These are phyloP conservation scores for Penicillium janthinellum DNA, from an alignment of 2,329 filamentous ascomycete genomes.

Conservation along the genomic window DNA sequence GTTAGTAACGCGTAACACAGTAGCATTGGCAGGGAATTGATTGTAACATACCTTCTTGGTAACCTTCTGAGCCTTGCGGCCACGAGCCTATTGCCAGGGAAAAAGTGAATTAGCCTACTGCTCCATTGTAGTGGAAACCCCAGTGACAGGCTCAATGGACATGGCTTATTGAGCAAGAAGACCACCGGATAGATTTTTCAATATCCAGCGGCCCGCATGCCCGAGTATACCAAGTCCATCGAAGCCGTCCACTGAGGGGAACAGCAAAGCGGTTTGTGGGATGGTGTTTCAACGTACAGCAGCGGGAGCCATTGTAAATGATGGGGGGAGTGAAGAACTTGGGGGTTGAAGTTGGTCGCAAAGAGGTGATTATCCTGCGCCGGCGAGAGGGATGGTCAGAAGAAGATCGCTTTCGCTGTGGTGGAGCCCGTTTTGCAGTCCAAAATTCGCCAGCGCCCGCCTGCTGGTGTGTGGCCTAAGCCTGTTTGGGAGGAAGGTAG, in stretches of 20 bases:
- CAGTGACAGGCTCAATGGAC: constrained; percentile 13
- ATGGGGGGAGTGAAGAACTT: constrained; percentile 40
- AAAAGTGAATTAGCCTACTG: constrained; percentile 92
- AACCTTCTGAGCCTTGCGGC: constrained; percentile 52
- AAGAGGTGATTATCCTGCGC: constrained; percentile 92
- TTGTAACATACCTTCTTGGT: constrained; percentile 48
- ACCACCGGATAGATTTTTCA: constrained; percentile 27
- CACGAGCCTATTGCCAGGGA: constrained; percentile 49
- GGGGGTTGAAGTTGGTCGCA: constrained; percentile 58
- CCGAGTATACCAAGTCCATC: constrained; percentile 10
- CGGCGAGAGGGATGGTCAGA: constrained; percentile 39
- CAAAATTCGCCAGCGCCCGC: constrained; percentile 20
- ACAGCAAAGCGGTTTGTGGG: constrained; percentile 84
- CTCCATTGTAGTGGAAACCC: constrained; percentile 49
- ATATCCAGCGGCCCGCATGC: constrained; percentile 14
- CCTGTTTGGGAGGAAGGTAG: constrained; percentile 24
- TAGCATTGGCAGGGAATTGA: background rate
- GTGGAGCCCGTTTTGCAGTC: constrained; percentile 29
- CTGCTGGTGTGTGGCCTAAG: constrained; percentile 31
- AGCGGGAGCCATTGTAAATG: constrained; percentile 74
- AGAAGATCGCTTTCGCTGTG: constrained; percentile 29
- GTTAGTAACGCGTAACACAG: constrained; percentile 4
- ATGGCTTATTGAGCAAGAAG: background rate
- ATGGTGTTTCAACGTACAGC: constrained; percentile 70
- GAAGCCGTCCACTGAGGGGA: constrained; percentile 56